Evolutionary conservation across 1,284 basidiomycete species (phyloP), one percentile per base, ranked within the genome.

Genomic region (Athelia sp.): DNA sequence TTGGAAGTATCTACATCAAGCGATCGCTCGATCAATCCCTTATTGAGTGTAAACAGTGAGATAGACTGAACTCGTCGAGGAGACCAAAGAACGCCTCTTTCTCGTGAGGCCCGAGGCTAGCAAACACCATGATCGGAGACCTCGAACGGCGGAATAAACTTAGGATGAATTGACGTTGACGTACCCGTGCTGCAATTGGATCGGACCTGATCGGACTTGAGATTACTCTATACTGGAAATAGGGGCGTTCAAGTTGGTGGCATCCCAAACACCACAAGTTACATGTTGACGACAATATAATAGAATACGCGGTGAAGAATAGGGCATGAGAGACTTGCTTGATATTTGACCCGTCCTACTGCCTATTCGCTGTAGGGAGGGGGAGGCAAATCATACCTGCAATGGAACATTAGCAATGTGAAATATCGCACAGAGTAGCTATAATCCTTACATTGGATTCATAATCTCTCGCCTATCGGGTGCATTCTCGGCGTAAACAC

Each of bases 51-150:
- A 43, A 29, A 22, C 46, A 34, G 8, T 29, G 19, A 43, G 51
- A 32, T 29, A 22, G 50, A 36, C 21, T 65, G 73, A 64, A 88
- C 87, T 90, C 87, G 62, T 90, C 87, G 32, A 90, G 70, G 17
- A 90, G 76, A 22, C 77, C 74, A 61, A 90, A 90, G 66, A 90
- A 90, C 11, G 87, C 87, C 54, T 86, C 78, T 64, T 89, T 90
- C 63, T 90, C 87, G 55, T 79, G 67, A 40, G 66, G 51, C 24
- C 76, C 70, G 43, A 90, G 73, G 54, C 78, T 82, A 48, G 85
- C 62, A 62, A 90, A 90, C 32, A 84, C 82, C 85, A 87, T 87
- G n/a, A n/a, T 55, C 45, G 47, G 36, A 6, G 36, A 6, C 6
- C 26, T 6, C 6, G 26, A 6, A 13, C 26, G 26, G 26, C 6